A percentile compares a stretch with the other conserved stretches of the same genome.
Evolutionary conservation across 345 rosid species (phyloP).

Genomic region (Eucalyptus cloeziana): DNA sequence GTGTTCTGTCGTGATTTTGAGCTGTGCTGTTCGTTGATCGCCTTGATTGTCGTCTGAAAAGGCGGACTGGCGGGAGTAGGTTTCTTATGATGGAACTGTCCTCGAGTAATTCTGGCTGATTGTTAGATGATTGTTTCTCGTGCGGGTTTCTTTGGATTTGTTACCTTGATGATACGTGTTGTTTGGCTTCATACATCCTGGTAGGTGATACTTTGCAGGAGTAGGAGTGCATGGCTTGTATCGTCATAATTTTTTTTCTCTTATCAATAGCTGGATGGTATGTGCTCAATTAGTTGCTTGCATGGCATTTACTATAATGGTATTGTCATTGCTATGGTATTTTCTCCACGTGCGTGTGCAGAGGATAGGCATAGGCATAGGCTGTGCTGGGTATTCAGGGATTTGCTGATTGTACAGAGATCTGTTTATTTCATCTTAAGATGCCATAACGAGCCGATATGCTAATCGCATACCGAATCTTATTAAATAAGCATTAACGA

Average conservation of each 20-base stretch:
- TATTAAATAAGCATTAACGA: background rate
- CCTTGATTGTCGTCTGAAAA: background rate
- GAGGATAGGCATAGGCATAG: background rate
- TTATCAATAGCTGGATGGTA: background rate
- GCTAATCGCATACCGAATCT: background rate
- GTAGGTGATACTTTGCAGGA: background rate
- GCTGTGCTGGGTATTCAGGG: background rate
- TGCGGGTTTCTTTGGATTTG: background rate
- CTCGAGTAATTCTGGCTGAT: background rate
- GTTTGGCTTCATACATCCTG: background rate
- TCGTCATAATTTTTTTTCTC: background rate
- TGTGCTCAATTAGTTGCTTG: background rate
- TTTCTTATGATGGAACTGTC: background rate
- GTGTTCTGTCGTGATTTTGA: background rate
- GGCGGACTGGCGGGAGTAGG: background rate
- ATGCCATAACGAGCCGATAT: background rate
- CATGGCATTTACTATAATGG: background rate
- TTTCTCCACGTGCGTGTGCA: background rate
- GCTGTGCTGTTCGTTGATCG: background rate
- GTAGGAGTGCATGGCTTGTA: background rate
- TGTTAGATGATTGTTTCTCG: background rate
- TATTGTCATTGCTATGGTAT: background rate
- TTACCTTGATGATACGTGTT: background rate
- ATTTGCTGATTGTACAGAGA: background rate
- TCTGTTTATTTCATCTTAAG: background rate